Base-by-base conservation (phyloP, 2,329 filamentous ascomycete genomes). In the Cladosporium sp. region DNA sequence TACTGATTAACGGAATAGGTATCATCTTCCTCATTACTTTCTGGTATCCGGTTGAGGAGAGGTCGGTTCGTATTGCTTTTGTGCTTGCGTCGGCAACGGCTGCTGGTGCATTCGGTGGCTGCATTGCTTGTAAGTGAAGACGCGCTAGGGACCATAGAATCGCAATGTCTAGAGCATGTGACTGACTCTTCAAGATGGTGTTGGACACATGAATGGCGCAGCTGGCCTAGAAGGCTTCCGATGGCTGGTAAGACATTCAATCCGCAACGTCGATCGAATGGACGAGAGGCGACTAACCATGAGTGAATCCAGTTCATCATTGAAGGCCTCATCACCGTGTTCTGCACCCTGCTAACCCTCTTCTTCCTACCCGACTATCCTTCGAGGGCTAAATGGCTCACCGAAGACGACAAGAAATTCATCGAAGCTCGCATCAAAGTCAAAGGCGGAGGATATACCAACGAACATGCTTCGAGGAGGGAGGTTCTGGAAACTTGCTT, bases 81-180 rank as follows among this genome's bases (percentile, higher is more conserved):
- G 75, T 78, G 65, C 70, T 81, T 50, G 80, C 66, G 68, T 84
- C 74, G 72, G 84, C 70, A n/a, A 82, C 81, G 69, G 79, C 76
- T 62, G 81, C 70, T 62, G 78, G 72, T 34, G 79, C 78, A 0
- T 83, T 83, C 63, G 80, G 80, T 3, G 81, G 81, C 2, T 74
- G 80, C 7, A 77, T 77, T 64, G 84, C 83, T 1, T 84, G 80
- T 57, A 80, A 34, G 47, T 50, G 90, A n/a, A 19, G 13, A 39
- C 4, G 36, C 7, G 12, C 2, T 15, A 19, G 36, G 36, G 32
- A 87, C 91, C 71, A 79, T 32, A 7, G 9, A 7, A 32, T 32
- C 9, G 90, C 1, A 87, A 86, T 4, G 73, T 90, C 28, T 32
- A 10, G 37, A 83, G 88, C 3, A 84, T 90, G 2, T 86, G 85